Evolutionary conservation across 2,329 filamentous ascomycete genomes (phyloP).

Genomic region (Talaromyces sp.): DNA sequence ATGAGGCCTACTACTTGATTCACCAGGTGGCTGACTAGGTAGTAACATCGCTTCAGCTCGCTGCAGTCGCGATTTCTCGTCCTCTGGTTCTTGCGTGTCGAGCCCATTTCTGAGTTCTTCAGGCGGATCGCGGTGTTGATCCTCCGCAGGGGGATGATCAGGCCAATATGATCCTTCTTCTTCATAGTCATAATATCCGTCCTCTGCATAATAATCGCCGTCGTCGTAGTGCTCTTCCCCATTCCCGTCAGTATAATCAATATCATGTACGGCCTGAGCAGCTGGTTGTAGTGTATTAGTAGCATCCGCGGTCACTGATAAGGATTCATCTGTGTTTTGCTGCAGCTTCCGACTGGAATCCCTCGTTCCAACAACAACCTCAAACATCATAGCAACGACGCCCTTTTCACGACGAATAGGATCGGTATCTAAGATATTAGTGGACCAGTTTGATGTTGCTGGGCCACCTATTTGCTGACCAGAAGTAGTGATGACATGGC

Average conservation of each 20-base stretch:
- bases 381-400: conserved; percentile 82
- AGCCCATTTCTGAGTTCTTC: conserved; percentile 37
- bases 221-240: conserved; percentile 30
- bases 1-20: conserved; percentile 47
- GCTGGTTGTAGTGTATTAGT: conserved; percentile 24
- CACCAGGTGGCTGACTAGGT: conserved; percentile 70
- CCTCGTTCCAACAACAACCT: conserved; percentile 79
- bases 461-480: conserved; percentile 32
- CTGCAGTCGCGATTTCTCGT: conserved; percentile 78
- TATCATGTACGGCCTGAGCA: conserved; percentile 22
- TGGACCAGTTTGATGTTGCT: conserved; percentile 42
- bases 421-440: conserved; percentile 82
- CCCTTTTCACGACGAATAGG: conserved; percentile 83
- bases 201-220: conserved; percentile 24
- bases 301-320: conserved; percentile 24
- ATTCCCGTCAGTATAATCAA: conserved; percentile 18
- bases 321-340: conserved; percentile 35
- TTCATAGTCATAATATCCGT: conserved; percentile 30
- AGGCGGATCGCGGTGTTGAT: conserved; percentile 25
- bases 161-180: conserved; percentile 13
- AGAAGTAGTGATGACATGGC: conserved; percentile 33
- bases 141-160: conserved; percentile 29
- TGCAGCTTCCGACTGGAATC: conserved; percentile 64
- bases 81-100: conserved; percentile 60
- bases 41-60: conserved; percentile 74